These are phyloP conservation scores for Debaryomyces singareniensis DNA, from an alignment of 1,139 yeast species.

Conservation along the genomic window DNA sequence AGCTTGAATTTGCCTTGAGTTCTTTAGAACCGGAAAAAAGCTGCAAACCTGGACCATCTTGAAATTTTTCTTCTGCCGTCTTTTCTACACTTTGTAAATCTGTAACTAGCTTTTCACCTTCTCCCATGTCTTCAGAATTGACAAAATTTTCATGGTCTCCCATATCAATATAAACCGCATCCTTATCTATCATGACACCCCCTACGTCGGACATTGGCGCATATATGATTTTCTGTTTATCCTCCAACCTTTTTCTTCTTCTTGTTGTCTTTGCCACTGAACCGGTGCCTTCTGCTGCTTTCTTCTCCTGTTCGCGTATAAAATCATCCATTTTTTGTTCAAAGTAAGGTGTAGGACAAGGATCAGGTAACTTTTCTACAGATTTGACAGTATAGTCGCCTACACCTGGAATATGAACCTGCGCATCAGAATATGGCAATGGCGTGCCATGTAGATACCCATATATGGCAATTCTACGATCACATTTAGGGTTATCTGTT, in stretches of 20 bases:
- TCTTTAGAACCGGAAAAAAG: constrained; percentile 58
- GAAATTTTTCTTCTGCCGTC: constrained; percentile 55
- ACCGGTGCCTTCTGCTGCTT: constrained; percentile 56
- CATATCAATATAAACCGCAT: constrained; percentile 91
- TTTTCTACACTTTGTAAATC: constrained; percentile 66
- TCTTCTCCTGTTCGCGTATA: constrained; percentile 64
- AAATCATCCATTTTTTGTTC: constrained; percentile 80
- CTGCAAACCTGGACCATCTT: constrained; percentile 66
- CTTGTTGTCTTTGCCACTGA: constrained; percentile 47
- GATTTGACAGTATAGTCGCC: constrained; percentile 78
- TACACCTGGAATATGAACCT: constrained; percentile 91
- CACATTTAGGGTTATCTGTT: constrained; percentile 74
- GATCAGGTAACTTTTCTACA: constrained; percentile 91
- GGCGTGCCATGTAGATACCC: constrained; percentile 97
- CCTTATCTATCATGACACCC: constrained; percentile 93
- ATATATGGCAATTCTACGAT: constrained; percentile 83
- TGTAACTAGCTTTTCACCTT: constrained; percentile 77
- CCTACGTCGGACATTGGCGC: constrained; percentile 99
- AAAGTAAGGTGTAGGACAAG: constrained; percentile 94
- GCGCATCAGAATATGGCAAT: constrained; percentile 61
- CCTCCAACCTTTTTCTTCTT: constrained; percentile 88
- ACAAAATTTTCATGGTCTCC: constrained; percentile 58
- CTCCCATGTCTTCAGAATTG: constrained; percentile 64
- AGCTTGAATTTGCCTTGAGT: constrained; percentile 32
- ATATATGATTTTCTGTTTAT: constrained; percentile 86